Evolutionary conservation across 495 filamentous ascomycete species (phyloP).

Genomic region (Choiromyces venosus): DNA sequence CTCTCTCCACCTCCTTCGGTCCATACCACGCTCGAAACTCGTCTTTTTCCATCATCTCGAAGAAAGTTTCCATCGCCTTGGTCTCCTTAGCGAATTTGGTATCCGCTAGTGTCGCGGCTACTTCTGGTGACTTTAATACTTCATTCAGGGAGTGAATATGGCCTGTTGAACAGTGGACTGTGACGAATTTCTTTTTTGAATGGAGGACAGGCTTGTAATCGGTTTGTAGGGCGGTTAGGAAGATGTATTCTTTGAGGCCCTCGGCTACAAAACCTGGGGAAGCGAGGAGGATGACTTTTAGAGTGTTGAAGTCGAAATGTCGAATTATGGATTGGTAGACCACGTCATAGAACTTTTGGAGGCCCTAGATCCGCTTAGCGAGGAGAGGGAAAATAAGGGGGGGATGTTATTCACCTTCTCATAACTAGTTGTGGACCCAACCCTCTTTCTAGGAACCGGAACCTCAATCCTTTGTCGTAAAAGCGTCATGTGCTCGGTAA

Average conservation of each 20-base stretch:
- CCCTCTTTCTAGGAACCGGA: conserved; percentile 72
- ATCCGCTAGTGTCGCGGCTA: conserved; percentile 67
- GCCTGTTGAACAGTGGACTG: conserved; percentile 78
- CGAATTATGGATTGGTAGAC: conserved; percentile 68
- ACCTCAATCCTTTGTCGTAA: conserved; percentile 82
- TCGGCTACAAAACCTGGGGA: conserved; percentile 82
- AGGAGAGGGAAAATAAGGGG: background rate
- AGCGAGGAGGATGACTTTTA: conserved; percentile 73
- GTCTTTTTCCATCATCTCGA: conserved; percentile 70
- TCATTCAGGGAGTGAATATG: conserved; percentile 82
- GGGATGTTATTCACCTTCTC: conserved; percentile 49
- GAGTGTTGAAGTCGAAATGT: conserved; percentile 66
- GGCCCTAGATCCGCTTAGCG: conserved; percentile 47
- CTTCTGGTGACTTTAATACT: conserved; percentile 71
- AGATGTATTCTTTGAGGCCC: conserved; percentile 74
- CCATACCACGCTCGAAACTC: conserved; percentile 92
- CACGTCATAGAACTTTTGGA: conserved; percentile 75
- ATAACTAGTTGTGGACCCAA: conserved; percentile 55
- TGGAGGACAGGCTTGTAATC: conserved; percentile 58
- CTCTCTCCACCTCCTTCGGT: conserved; percentile 73
- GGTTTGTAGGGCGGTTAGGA: conserved; percentile 61
- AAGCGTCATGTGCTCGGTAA: conserved; percentile 85
- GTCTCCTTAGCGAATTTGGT: conserved; percentile 85
- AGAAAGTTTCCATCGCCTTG: conserved; percentile 77
- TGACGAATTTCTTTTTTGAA: conserved; percentile 59